phyloP scores from a whole-genome alignment of 2,329 filamentous ascomycete genomes.

The Fusarium veterinarium region DNA sequence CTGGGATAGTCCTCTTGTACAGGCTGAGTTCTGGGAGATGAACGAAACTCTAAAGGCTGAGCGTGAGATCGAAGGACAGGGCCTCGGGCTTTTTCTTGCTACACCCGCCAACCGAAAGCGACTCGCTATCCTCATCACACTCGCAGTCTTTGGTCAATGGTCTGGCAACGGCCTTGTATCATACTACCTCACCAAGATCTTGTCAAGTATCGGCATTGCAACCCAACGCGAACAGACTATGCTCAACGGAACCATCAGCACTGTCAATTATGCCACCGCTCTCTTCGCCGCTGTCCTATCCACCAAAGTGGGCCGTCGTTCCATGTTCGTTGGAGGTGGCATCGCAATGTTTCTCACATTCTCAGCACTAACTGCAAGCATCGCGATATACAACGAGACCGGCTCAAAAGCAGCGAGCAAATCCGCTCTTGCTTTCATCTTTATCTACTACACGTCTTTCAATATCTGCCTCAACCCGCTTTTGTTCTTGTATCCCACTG shows the following conservation, averaged over 20 bases:
- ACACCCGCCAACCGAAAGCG: conserved; percentile 45
- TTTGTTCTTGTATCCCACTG: conserved; percentile 17
- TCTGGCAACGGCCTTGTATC: conserved; percentile 48
- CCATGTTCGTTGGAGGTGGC: conserved; percentile 25
- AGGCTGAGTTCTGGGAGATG: conserved; percentile 33
- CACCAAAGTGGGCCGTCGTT: conserved; percentile 23
- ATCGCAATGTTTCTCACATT: conserved; percentile 30
- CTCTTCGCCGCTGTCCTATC: conserved; percentile 12
- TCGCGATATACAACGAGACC: conserved; percentile 26
- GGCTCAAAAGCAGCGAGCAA: conserved; percentile 24
- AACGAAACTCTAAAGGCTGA: conserved; percentile 27
- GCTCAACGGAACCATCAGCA: conserved; percentile 23
- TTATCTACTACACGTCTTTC: conserved; percentile 30
- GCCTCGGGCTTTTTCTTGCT: conserved; percentile 2
- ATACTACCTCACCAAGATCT: conserved; percentile 40
- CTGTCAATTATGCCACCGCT: conserved; percentile 21
- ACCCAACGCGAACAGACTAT: conserved; percentile 25
- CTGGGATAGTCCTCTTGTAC: conserved; percentile 57
- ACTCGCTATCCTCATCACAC: conserved; percentile 52
- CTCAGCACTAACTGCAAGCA: conserved; percentile 21
- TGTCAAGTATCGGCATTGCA: conserved; percentile 40
- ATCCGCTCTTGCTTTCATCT: conserved; percentile 28
- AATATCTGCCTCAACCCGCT: conserved; percentile 30
- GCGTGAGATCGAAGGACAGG: conserved; percentile 16
- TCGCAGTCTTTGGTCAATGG: conserved; percentile 56